A percentile compares a stretch with the other conserved stretches of the same genome.
phyloP scores from a whole-genome alignment of 202 grass and related monocot genomes.

The Sporobolus alterniflorus region DNA sequence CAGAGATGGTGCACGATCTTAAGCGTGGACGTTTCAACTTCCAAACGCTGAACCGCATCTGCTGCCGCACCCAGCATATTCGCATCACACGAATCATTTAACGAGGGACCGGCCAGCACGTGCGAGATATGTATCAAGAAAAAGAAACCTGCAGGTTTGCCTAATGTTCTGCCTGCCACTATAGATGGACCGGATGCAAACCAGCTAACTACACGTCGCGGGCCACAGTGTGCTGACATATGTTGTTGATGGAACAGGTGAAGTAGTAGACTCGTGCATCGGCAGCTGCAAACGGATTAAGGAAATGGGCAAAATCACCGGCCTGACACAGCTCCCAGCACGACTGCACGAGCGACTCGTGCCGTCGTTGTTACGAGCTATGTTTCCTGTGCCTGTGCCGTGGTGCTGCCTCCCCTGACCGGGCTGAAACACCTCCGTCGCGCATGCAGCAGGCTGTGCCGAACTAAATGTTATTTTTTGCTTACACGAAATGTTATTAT shows the following conservation, averaged over 20 bases:
- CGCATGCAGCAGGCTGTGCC: background rate
- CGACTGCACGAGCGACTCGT: background rate
- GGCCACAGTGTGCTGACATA: background rate
- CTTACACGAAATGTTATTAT: too few relatives aligned
- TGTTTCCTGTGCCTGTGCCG: background rate
- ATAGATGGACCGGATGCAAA: background rate
- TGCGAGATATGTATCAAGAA: background rate
- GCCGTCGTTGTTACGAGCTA: background rate
- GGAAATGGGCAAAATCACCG: background rate
- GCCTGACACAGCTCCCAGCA: background rate
- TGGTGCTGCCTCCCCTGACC: too few relatives aligned
- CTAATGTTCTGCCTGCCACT: background rate
- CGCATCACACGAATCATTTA: background rate
- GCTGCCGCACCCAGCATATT: background rate
- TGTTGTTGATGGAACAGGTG: background rate
- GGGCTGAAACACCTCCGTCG: background rate
- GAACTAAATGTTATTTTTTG: background rate
- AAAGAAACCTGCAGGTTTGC: background rate
- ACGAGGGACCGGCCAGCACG: background rate
- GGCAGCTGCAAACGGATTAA: background rate
- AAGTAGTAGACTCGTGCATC: background rate
- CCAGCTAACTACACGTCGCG: background rate
- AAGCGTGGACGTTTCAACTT: too few relatives aligned
- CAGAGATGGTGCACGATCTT: too few relatives aligned
- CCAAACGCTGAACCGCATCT: too few relatives aligned